Conservation (phyloP, 768 basidiomycete species). For the Auricularia cornea region DNA sequence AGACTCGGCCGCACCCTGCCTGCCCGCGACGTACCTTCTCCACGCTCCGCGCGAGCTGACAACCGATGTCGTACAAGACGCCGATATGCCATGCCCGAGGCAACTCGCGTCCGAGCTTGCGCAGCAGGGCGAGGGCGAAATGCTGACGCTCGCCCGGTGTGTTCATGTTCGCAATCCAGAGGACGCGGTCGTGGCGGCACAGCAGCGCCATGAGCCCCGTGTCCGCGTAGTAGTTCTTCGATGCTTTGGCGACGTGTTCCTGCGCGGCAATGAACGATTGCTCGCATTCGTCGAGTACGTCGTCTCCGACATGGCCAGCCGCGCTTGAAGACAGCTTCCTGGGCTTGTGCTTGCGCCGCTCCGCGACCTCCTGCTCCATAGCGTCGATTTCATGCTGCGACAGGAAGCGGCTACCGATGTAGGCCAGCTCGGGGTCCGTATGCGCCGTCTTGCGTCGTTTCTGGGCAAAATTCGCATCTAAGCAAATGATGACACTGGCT, state of each 20-base stretch:
- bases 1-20: neutral
- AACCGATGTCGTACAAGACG: slow-evolving; percentile 26
- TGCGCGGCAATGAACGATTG: too few relatives aligned
- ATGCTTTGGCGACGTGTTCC: slow-evolving; percentile 1
- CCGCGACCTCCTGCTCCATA: neutral
- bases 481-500: neutral
- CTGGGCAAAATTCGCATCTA: slow-evolving; percentile 5
- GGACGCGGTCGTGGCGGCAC: slow-evolving; percentile 7
- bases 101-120: neutral
- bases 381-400: neutral
- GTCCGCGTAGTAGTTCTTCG: slow-evolving; percentile 2
- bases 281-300: slow-evolving; percentile 4
- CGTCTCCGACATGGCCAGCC: neutral
- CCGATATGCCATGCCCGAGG: slow-evolving; percentile 21
- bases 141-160: slow-evolving; percentile 6
- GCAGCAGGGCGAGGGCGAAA: slow-evolving; percentile 5
- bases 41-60: slow-evolving; percentile 25
- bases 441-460: neutral
- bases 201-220: slow-evolving; percentile 8
- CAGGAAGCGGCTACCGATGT: neutral
- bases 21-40: neutral
- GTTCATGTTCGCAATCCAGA: slow-evolving; percentile 8
- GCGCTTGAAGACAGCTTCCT: neutral
- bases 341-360: neutral
- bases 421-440: neutral